Base-by-base conservation (phyloP, 768 basidiomycete species). In the Dioszegia aurantiaca region DNA sequence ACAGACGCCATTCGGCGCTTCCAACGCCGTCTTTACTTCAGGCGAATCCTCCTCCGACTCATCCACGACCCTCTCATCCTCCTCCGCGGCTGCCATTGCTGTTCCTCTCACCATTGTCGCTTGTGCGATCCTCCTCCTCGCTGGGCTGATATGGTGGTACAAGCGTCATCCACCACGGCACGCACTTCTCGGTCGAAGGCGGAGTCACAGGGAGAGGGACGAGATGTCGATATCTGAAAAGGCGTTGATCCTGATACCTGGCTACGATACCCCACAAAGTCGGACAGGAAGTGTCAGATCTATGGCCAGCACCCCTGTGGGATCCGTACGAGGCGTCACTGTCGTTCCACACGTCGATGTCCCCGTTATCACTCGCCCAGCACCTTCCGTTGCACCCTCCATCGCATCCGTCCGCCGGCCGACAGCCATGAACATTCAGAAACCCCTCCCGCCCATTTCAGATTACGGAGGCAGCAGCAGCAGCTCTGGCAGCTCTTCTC, bases 381-480 rank as follows among this genome's bases (percentile, higher is more conserved):
- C 19, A 23, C 51, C 51, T 12, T 40, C 37, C 5, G 36, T 53
- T 11, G 19, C 51, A 8, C 51, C 51, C 2, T 53, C 51, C 17
- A 53, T 53, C 6, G 51, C 51, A 16, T 39, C 37, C 16, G 19
- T 40, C 14, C 51, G 51, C 3, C 33, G 51, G 23, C 51, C 51
- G 24, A 53, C 51, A 21, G 19, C 51, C 26, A 27, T 53, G 37
- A 53, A 40, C 51, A 21, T 53, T 16, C 27, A 8, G 4, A 53
- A 53, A 40, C 51, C 51, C 28, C 37, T 53, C 23, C 51, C 51
- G 5, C 51, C 51, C 16, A 53, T 53, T 16, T 53, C 51, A 6
- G 51, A 53, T 12, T 53, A 53, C 26, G 36, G 36, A 9, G 30
- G 48, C 19, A 37, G 48, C 11, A 23, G 16, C 48, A 39, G 26